Evolutionary conservation across 169 alveolate species (phyloP), one percentile per base, ranked within the genome.

Genomic region (Eimeria praecox): DNA sequence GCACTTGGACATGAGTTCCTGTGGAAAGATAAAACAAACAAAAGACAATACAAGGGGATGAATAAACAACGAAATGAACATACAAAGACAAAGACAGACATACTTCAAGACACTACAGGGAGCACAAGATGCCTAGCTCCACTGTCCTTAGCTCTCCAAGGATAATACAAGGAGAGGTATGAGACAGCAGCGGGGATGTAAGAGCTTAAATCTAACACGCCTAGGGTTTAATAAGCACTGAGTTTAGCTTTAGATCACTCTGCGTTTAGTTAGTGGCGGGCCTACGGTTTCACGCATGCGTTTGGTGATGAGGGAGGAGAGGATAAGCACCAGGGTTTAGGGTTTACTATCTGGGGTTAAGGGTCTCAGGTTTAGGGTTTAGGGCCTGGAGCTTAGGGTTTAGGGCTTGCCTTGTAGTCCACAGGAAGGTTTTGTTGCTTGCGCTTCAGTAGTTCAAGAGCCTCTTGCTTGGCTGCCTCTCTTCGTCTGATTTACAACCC

Each of bases 1-100:
- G 87, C 95, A 77, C 78, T 78, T 88, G 49, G 92, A 86, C 80
- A 77, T 85, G n/a, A 95, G 73, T 42, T 95, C 95, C 96, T 95
- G 75, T 9, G 42, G 33, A 54, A n/a, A 46, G 38, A 46, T 62
- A 18, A 77, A n/a, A 75, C 18, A 27, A 49, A 73, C 83, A 38
- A 24, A 73, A 16, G n/a, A 22, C 24, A 22, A n/a, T n/a, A 71
- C 30, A 42, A 71, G 49, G 33, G 35, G 38, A 5, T 22, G 44
- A 80, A 38, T 12, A 46, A 20, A 6, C 12, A 69, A 30, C 49
- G 24, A 75, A 3, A 27, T 40, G 33, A 75, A 42, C 77, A 6
- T 10, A 30, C 18, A 9, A n/a, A 27, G 44, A 8, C 35, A 62
- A 6, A 24, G 77, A 9, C 44, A 66, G 42, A 24, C 77, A 10